These are phyloP conservation scores for Trichoderma erinaceum DNA, from an alignment of 495 filamentous ascomycete genomes.

Conservation along the genomic window DNA sequence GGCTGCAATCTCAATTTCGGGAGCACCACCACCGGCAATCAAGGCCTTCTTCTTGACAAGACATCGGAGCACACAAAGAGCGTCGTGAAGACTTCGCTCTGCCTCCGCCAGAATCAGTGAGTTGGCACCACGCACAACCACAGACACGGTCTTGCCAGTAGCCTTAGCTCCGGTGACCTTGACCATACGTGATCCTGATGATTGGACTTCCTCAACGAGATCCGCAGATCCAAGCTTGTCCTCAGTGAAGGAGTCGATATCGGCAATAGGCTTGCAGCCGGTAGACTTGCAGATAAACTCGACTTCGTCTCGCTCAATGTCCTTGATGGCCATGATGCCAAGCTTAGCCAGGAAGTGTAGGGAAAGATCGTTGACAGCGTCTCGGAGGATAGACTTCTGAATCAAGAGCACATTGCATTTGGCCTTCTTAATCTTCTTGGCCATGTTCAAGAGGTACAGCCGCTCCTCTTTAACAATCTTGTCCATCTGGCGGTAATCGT, in stretches of 20 bases:
- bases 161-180: conserved; percentile 88
- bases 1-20: conserved; percentile 90
- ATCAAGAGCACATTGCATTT: conserved; percentile 99
- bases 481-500: conserved; percentile 99
- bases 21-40: conserved; percentile 91
- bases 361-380: conserved; percentile 94
- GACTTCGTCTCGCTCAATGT: conserved; percentile 96
- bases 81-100: conserved; percentile 91
- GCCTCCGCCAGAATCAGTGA: conserved; percentile 91
- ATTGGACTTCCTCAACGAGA: conserved; percentile 85
- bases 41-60: conserved; percentile 98
- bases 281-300: conserved; percentile 98
- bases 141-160: conserved; percentile 79
- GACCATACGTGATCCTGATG: conserved; percentile 80
- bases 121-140: conserved; percentile 93
- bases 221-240: conserved; percentile 98
- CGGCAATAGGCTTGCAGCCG: conserved; percentile 97
- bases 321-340: conserved; percentile 91
- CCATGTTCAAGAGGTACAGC: conserved; percentile 94
- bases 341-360: conserved; percentile 96
- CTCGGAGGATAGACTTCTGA: conserved; percentile 95
- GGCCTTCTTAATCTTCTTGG: conserved; percentile 99
- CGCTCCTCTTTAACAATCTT: conserved; percentile 99
- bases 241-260: conserved; percentile 97
- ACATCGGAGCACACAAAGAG: conserved; percentile 94